A percentile compares a stretch with the other conserved stretches of the same genome.
Evolutionary conservation across 1,139 yeast species (phyloP).

Genomic region (Hyphopichia pseudoburtonii): DNA sequence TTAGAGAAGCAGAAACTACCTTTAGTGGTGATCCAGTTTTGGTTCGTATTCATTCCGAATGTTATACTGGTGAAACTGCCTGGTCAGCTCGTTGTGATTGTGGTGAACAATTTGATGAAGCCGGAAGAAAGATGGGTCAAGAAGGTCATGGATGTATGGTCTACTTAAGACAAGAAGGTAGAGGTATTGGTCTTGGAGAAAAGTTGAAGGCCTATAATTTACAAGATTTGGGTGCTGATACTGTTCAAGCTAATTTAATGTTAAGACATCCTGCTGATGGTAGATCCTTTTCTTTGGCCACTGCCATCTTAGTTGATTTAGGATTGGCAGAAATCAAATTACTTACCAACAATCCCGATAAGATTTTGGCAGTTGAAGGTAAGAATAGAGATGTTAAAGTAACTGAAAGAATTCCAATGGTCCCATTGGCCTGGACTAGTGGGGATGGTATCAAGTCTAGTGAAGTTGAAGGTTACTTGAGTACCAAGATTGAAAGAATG

Average conservation of each 20-base stretch:
- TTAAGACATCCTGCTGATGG: slow-evolving; percentile 97
- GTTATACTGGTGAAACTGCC: slow-evolving; percentile 98
- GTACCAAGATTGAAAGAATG: slow-evolving; percentile 95
- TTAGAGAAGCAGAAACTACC: slow-evolving; percentile 37
- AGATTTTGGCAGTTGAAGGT: slow-evolving; percentile 92
- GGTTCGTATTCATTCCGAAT: slow-evolving; percentile 88
- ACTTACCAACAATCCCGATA: slow-evolving; percentile 94
- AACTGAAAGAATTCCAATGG: slow-evolving; percentile 90
- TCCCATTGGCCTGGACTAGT: slow-evolving; percentile 85
- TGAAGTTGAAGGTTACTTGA: slow-evolving; percentile 89
- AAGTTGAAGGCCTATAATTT: slow-evolving; percentile 94
- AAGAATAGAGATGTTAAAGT: slow-evolving; percentile 68
- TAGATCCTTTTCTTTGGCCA: slow-evolving; percentile 87
- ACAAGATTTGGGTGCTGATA: slow-evolving; percentile 97
- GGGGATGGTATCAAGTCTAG: slow-evolving; percentile 70
- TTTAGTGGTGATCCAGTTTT: slow-evolving; percentile 49
- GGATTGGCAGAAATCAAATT: slow-evolving; percentile 73
- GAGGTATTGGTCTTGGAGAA: slow-evolving; percentile 97
- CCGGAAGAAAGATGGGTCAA: slow-evolving; percentile 87
- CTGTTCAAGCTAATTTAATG: slow-evolving; percentile 92
- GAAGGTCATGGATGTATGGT: slow-evolving; percentile 92
- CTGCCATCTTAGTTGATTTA: slow-evolving; percentile 84
- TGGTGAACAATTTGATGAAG: slow-evolving; percentile 98
- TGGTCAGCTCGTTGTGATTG: slow-evolving; percentile 99
- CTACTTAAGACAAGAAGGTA: slow-evolving; percentile 94